Conservation (phyloP, 306 rosid genomes). For the Pueraria montana region DNA sequence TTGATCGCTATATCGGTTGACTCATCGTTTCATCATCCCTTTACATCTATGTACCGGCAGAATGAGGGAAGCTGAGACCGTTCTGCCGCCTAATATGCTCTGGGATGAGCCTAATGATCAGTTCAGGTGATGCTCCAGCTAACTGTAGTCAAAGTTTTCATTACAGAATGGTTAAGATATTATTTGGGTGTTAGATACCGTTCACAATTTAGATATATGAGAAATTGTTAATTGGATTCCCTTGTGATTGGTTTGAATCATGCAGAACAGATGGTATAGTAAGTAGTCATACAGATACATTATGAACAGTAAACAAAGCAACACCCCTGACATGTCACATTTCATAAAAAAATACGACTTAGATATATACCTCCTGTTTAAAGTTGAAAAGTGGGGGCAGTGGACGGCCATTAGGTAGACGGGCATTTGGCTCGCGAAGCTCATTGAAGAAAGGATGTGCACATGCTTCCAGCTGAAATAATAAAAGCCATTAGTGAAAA, state of each 20-base stretch:
- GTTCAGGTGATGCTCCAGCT: conserved; percentile 72
- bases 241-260: conserved; percentile 17
- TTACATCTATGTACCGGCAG: conserved; percentile 59
- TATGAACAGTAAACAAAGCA: background rate
- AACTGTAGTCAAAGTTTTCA: conserved; percentile 60
- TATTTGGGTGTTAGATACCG: background rate
- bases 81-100: conserved; percentile 78
- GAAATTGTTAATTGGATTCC: background rate
- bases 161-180: conserved; percentile 1
- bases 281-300: background rate
- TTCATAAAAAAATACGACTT: background rate
- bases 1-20: conserved; percentile 48
- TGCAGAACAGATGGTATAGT: conserved; percentile 22
- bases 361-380: conserved; percentile 77
- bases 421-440: conserved; percentile 84
- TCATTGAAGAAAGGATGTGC: conserved; percentile 90
- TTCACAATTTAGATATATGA: background rate
- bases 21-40: conserved; percentile 41
- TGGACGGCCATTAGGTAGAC: conserved; percentile 79
- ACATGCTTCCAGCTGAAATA: conserved; percentile 86
- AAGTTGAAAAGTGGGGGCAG: conserved; percentile 84
- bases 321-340: background rate
- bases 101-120: conserved; percentile 82
- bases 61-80: conserved; percentile 61
- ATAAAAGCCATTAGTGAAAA: conserved; percentile 28